A percentile compares a stretch with the other conserved stretches of the same genome.
Evolutionary conservation across 495 filamentous ascomycete species (phyloP).

Genomic region (Ramalina intermedia): DNA sequence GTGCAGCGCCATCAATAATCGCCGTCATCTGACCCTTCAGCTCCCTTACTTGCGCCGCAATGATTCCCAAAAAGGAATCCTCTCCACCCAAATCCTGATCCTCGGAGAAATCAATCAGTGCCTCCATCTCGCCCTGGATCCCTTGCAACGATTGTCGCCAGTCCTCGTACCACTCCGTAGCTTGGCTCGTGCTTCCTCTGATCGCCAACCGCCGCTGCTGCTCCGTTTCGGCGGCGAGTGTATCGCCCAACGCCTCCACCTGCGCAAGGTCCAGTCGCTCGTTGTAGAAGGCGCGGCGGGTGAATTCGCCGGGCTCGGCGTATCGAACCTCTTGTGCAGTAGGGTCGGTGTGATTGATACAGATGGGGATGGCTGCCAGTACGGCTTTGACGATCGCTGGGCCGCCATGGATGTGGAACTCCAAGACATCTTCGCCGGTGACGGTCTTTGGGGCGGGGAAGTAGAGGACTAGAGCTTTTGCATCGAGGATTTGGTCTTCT

Average conservation of each 20-base stretch:
- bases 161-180: slow-evolving; percentile 66
- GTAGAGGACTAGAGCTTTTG: slow-evolving; percentile 70
- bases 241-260: slow-evolving; percentile 81
- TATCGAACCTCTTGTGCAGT: slow-evolving; percentile 47
- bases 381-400: slow-evolving; percentile 76
- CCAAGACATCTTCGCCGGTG: slow-evolving; percentile 85
- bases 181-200: slow-evolving; percentile 51
- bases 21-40: slow-evolving; percentile 47
- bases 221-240: slow-evolving; percentile 76
- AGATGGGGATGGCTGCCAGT: slow-evolving; percentile 53
- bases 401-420: slow-evolving; percentile 90
- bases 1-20: slow-evolving; percentile 60
- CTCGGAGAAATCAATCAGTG: slow-evolving; percentile 91
- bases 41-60: slow-evolving; percentile 43
- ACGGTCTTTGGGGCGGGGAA: slow-evolving; percentile 74
- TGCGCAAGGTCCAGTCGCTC: slow-evolving; percentile 77
- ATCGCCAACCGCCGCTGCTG: slow-evolving; percentile 82
- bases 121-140: slow-evolving; percentile 83
- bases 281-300: slow-evolving; percentile 81
- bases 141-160: slow-evolving; percentile 69
- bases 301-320: slow-evolving; percentile 93
- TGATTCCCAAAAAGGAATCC: slow-evolving; percentile 61
- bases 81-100: slow-evolving; percentile 77
- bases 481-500: slow-evolving; percentile 48
- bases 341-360: slow-evolving; percentile 6